These are phyloP conservation scores for Cairneyella variabilis DNA, from an alignment of 495 filamentous ascomycete species.

Conservation along the genomic window DNA sequence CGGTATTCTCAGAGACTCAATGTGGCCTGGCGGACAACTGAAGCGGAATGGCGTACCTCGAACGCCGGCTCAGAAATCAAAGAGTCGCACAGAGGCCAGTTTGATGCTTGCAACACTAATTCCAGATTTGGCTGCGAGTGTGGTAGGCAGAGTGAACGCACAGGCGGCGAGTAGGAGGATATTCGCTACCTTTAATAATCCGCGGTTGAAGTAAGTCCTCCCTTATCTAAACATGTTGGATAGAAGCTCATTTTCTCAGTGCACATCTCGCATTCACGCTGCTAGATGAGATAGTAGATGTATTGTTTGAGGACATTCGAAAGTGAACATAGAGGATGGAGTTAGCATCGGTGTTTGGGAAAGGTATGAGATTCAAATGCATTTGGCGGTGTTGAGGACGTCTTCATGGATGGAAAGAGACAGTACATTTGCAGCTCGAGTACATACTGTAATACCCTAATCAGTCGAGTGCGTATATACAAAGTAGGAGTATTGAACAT, in stretches of 20 bases:
- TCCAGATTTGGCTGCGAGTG: conserved; percentile 77
- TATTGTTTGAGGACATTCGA: conserved; percentile 57
- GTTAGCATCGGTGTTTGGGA: conserved; percentile 27
- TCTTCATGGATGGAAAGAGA: not conserved
- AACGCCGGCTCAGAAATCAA: conserved; percentile 62
- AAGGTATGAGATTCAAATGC: not conserved
- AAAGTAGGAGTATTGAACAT: not conserved
- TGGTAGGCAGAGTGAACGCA: conserved; percentile 80
- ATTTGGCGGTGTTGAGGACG: conserved; percentile 9
- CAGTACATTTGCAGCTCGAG: not conserved
- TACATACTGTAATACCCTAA: not conserved
- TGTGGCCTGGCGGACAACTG: conserved; percentile 74
- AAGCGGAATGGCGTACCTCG: conserved; percentile 49
- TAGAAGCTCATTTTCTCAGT: conserved; percentile 36
- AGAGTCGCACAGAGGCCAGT: conserved; percentile 69
- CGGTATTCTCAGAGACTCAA: conserved; percentile 57
- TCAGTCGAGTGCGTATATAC: not conserved
- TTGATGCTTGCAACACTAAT: conserved; percentile 77
- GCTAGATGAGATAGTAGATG: conserved; percentile 71
- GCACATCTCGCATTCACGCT: conserved; percentile 75
- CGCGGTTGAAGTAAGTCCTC: conserved; percentile 58
- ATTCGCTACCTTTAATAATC: conserved; percentile 80
- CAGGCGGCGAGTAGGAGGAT: conserved; percentile 76
- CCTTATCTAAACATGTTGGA: not conserved
- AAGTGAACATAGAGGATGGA: conserved; percentile 15